Base-by-base conservation (phyloP, 805 yeast genomes). In the Ogataea pignaliae region DNA sequence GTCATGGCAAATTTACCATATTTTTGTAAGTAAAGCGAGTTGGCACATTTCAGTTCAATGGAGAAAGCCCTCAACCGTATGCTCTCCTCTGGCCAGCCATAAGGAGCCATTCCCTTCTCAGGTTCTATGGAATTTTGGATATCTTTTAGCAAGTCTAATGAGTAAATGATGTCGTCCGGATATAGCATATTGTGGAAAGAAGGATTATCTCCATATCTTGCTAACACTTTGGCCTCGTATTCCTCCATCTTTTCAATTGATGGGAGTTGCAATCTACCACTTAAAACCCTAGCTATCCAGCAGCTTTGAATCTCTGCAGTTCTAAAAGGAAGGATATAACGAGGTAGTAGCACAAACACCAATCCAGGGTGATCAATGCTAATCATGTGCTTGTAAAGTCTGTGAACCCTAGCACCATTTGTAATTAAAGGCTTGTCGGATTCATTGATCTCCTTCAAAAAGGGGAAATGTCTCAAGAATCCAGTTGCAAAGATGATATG, bases 401-500 rank as follows among this genome's bases (percentile, higher is more conserved):
- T 74, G 39, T 71, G 70, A 10, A 79, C 70, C 31, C 76, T 69
- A 12, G 55, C 57, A 1, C 83, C 83, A 41, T 66, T 60, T 1
- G 80, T 69, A 29, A 75, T 64, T 26, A 75, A 44, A 2, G 71
- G 73, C 39, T 50, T 44, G 1, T 45, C 50, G 12, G 56, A 48
- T 10, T 46, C 38, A 43, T 54, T 55, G 14, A 61, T 42, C 10
- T 54, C 45, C 16, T 70, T 64, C 41, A 85, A 60, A 51, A 73
- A 82, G 10, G 91, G 89, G 44, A 73, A 71, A 16, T 79, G 74
- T 51, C 78, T 78, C 40, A 76, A 66, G 60, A 81, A 85, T 0
- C 93, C 93, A 0, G 93, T 85, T 13, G 84, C 84, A 58, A 80
- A 83, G n/a, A 85, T 64, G 13, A 85, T 63, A 28, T 59, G 59